phyloP scores from a whole-genome alignment of 805 yeast species.

The Pichia nakasei region DNA sequence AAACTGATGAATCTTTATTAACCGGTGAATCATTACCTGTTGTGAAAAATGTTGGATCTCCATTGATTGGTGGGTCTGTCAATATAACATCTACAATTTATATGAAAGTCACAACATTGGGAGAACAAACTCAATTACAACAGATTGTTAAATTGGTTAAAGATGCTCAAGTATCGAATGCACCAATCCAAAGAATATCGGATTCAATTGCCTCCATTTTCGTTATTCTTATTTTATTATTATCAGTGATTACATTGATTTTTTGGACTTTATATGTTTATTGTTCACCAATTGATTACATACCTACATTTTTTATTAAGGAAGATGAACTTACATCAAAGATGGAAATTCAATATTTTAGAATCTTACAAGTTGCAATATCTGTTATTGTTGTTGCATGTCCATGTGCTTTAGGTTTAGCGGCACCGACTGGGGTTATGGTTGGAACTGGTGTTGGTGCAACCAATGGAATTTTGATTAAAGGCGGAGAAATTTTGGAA shows the following conservation, averaged over 20 bases:
- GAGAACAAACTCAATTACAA: conserved; percentile 77
- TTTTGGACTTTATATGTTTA: conserved; percentile 43
- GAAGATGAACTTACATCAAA: conserved; percentile 7
- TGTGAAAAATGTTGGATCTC: conserved; percentile 47
- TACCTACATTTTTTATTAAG: conserved; percentile 24
- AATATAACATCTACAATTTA: conserved; percentile 71
- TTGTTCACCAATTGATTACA: conserved; percentile 3
- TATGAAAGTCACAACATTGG: conserved; percentile 61
- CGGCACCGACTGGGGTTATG: conserved; percentile 98
- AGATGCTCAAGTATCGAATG: conserved; percentile 80
- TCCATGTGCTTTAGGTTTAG: conserved; percentile 95
- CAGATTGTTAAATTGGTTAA: conserved; percentile 81
- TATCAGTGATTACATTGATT: conserved; percentile 59
- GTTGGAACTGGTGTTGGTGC: conserved; percentile 98
- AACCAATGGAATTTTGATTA: conserved; percentile 75
- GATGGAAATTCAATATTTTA: conserved; percentile 15
- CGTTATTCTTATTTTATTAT: conserved; percentile 62
- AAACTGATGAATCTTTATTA: conserved; percentile 78
- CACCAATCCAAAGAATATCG: conserved; percentile 86
- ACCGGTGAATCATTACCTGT: conserved; percentile 90
- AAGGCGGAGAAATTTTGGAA: conserved; percentile 88
- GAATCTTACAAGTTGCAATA: conserved; percentile 61
- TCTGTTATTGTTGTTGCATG: conserved; percentile 96
- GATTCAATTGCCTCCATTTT: conserved; percentile 79
- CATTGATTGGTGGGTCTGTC: conserved; percentile 83